A percentile compares a stretch with the other conserved stretches of the same genome.
Conservation (phyloP, 768 basidiomycete species). For the Phylloporus sp. region DNA sequence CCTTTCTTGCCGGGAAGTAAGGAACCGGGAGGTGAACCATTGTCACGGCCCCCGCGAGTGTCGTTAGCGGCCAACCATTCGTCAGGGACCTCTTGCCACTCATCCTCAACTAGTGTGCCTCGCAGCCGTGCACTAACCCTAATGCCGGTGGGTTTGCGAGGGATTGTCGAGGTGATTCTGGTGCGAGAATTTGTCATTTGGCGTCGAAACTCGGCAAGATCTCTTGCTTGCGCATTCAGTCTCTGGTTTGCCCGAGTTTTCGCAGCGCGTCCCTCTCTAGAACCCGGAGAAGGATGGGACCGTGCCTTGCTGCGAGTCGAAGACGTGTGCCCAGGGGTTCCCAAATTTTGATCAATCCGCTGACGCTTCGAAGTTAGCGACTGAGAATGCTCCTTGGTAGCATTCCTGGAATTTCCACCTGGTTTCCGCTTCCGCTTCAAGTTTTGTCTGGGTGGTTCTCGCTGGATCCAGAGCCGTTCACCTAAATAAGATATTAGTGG, state of each 20-base stretch:
- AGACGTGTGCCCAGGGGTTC: constrained; percentile 3
- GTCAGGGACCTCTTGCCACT: constrained; percentile 76
- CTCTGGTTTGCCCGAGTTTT: constrained; percentile 68
- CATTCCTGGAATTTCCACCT: constrained; percentile 13
- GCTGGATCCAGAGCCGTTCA: constrained; percentile 84
- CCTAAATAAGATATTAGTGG: constrained; percentile 36
- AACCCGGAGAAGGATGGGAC: constrained; percentile 22
- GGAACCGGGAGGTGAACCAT: constrained; percentile 4
- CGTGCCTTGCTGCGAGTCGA: constrained; percentile 14
- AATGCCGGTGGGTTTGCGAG: constrained; percentile 45
- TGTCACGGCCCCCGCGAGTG: constrained; percentile 15
- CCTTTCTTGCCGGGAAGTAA: constrained; percentile 9
- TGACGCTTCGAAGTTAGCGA: constrained; percentile 24
- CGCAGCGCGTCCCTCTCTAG: constrained; percentile 55
- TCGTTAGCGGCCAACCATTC: constrained; percentile 50
- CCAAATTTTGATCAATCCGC: constrained; percentile 12
- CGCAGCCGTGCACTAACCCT: constrained; percentile 63
- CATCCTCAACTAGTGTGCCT: constrained; percentile 48
- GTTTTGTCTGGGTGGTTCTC: constrained; percentile 48
- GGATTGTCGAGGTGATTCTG: constrained; percentile 10
- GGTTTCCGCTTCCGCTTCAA: constrained; percentile 41
- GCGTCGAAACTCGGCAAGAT: constrained; percentile 57
- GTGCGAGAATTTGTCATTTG: constrained; percentile 30
- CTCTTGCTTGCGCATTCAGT: constrained; percentile 63
- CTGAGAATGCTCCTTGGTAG: constrained; percentile 17